These are phyloP conservation scores for Podospora pseudoanserina DNA, from an alignment of 495 filamentous ascomycete species.

Conservation along the genomic window DNA sequence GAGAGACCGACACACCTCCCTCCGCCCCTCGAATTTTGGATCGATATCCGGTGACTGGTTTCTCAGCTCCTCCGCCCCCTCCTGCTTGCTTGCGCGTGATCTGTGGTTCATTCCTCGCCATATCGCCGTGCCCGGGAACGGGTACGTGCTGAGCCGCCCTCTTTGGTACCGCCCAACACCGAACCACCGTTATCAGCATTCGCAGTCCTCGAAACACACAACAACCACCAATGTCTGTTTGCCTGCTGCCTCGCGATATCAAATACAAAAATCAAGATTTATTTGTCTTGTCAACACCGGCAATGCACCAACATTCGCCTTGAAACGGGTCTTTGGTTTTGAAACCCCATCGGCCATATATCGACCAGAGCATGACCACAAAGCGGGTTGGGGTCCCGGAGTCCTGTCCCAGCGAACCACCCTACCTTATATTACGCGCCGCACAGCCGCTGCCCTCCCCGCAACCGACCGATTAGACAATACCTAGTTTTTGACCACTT, in stretches of 20 bases:
- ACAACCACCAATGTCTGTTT: background rate
- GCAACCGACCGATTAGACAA: slow-evolving; percentile 10
- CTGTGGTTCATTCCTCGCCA: slow-evolving; percentile 24
- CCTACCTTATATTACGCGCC: slow-evolving; percentile 29
- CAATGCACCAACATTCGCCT: slow-evolving; percentile 22
- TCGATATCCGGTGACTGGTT: slow-evolving; percentile 26
- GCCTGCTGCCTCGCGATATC: background rate
- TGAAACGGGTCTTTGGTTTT: slow-evolving; percentile 23
- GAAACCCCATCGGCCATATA: slow-evolving; percentile 22
- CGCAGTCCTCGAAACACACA: background rate
- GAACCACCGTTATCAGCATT: background rate
- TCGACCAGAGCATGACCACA: slow-evolving; percentile 11
- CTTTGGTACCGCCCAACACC: background rate
- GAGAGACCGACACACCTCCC: background rate
- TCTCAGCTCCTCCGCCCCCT: slow-evolving; percentile 9
- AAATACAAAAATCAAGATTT: background rate
- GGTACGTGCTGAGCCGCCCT: slow-evolving; percentile 2
- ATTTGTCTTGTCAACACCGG: slow-evolving; percentile 17
- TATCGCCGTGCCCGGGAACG: slow-evolving; percentile 6
- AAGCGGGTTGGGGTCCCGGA: slow-evolving; percentile 1
- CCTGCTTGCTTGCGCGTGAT: slow-evolving; percentile 21
- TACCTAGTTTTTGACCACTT: slow-evolving; percentile 6
- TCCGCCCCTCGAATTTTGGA: slow-evolving; percentile 15
- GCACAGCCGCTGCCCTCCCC: slow-evolving; percentile 21
- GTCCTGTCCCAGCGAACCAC: slow-evolving; percentile 7